These are phyloP conservation scores for Pleurotus salmoneostramineus DNA, from an alignment of 768 basidiomycete species.

Conservation along the genomic window DNA sequence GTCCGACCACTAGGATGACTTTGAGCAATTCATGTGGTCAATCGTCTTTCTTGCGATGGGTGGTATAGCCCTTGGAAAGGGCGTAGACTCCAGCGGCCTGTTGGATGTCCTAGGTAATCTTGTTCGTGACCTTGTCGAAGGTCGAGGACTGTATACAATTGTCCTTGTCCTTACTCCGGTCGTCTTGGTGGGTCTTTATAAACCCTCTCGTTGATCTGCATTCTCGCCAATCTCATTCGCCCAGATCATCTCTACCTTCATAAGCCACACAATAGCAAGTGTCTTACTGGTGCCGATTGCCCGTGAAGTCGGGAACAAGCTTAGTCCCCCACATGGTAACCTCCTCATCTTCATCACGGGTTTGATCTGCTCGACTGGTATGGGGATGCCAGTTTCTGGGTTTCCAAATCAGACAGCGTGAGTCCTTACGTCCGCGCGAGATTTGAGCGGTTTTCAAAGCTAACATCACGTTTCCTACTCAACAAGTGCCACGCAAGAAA, in stretches of 20 bases:
- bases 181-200: conserved; percentile 54
- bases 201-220: conserved; percentile 4
- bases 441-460: not conserved
- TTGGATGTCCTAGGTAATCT: conserved; percentile 70
- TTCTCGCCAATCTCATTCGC: conserved; percentile 26
- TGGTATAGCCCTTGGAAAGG: conserved; percentile 93
- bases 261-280: conserved; percentile 96
- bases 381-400: conserved; percentile 99
- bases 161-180: conserved; percentile 65
- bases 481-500: conserved; percentile 82
- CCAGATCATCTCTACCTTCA: conserved; percentile 88
- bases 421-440: conserved; percentile 25
- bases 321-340: conserved; percentile 67
- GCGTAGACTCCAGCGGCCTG: conserved; percentile 86
- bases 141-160: conserved; percentile 62
- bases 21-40: conserved; percentile 91
- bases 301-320: conserved; percentile 77
- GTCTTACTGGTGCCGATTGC: conserved; percentile 98
- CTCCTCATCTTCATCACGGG: conserved; percentile 92
- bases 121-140: conserved; percentile 58
- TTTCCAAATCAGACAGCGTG: conserved; percentile 98
- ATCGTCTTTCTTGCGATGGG: conserved; percentile 98
- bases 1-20: conserved; percentile 66
- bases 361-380: conserved; percentile 90
- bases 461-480: conserved; percentile 8